Conservation (phyloP, 2,329 filamentous ascomycete species). For the Cryoendolithus antarcticus region DNA sequence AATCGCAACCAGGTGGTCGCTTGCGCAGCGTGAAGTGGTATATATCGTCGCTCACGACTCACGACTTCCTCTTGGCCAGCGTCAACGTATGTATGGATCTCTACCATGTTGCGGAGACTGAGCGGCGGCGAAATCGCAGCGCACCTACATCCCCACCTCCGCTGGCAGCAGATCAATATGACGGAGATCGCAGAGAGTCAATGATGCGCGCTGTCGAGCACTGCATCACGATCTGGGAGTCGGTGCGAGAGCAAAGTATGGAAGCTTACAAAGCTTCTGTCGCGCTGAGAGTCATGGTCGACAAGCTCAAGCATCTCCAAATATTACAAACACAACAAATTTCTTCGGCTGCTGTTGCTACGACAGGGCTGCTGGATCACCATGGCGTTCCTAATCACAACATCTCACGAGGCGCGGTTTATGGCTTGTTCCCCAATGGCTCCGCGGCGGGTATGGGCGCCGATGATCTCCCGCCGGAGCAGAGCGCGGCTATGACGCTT, state of each 20-base stretch:
- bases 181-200: slow-evolving; percentile 44
- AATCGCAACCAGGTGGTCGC: slow-evolving; percentile 60
- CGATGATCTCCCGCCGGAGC: slow-evolving; percentile 47
- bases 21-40: slow-evolving; percentile 66
- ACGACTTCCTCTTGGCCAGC: slow-evolving; percentile 75
- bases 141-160: slow-evolving; percentile 7
- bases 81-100: slow-evolving; percentile 77
- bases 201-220: slow-evolving; percentile 66
- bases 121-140: slow-evolving; percentile 17
- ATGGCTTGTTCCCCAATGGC: slow-evolving; percentile 22
- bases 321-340: slow-evolving; percentile 4
- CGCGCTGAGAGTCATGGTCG: slow-evolving; percentile 71
- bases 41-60: slow-evolving; percentile 64
- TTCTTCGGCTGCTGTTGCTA: not conserved
- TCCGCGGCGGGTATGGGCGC: slow-evolving; percentile 23
- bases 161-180: slow-evolving; percentile 27
- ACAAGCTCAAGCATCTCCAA: slow-evolving; percentile 53
- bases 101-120: slow-evolving; percentile 49
- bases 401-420: slow-evolving; percentile 3
- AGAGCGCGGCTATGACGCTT: slow-evolving; percentile 57
- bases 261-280: slow-evolving; percentile 81
- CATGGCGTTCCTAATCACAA: too few relatives aligned
- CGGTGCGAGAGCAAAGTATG: slow-evolving; percentile 63
- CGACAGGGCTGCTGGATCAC: too few relatives aligned
- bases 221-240: slow-evolving; percentile 68